A percentile compares a stretch with the other conserved stretches of the same genome.
Conservation (phyloP, 73 alveolate genomes). For the Breviolum minutum region DNA sequence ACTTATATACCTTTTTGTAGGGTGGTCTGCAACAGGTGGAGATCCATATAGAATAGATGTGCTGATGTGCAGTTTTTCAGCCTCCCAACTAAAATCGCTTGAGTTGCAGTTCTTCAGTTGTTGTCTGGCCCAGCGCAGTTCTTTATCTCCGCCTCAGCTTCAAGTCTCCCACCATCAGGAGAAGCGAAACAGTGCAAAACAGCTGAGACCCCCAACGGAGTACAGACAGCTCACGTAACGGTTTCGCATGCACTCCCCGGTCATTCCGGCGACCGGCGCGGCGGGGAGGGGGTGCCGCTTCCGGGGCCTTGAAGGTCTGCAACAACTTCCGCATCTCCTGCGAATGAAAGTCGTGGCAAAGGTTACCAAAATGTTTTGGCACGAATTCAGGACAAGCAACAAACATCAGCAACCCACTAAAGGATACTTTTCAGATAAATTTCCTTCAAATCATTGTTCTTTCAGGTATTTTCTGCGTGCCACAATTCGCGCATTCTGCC, state of each 20-base stretch:
- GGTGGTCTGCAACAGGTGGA: too few relatives aligned
- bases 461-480: neutral
- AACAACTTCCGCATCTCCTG: slow-evolving; percentile 3
- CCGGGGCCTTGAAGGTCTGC: neutral
- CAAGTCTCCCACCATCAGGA: neutral
- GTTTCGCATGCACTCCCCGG: slow-evolving; percentile 4
- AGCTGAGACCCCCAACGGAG: neutral
- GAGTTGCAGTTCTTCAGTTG: slow-evolving; percentile 60
- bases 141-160: slow-evolving; percentile 74
- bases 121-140: slow-evolving; percentile 77
- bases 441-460: neutral
- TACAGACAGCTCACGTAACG: slow-evolving; percentile 9
- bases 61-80: too few relatives aligned
- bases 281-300: neutral
- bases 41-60: too few relatives aligned
- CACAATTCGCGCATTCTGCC: neutral
- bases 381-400: too few relatives aligned
- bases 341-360: neutral
- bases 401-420: neutral
- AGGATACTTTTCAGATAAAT: neutral
- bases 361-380: too few relatives aligned
- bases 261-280: neutral
- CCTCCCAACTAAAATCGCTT: too few relatives aligned
- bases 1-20: too few relatives aligned
- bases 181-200: neutral